Conservation (phyloP, 2,329 filamentous ascomycete genomes). For the Didymella keratinophila region DNA sequence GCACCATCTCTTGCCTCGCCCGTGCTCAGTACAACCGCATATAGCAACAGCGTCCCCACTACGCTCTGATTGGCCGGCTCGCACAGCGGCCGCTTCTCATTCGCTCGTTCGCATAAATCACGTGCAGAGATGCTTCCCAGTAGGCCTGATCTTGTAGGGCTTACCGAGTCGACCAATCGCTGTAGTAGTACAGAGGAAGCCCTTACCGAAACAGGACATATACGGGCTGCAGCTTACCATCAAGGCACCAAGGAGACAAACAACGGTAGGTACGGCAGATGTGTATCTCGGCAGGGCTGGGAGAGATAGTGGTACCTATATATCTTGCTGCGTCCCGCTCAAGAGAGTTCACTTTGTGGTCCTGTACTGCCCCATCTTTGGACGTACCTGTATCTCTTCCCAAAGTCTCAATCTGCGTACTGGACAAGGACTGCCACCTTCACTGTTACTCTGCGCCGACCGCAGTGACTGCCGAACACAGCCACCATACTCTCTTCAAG, state of each 20-base stretch:
- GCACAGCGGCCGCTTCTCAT: constrained; percentile 1
- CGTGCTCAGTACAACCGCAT: not conserved
- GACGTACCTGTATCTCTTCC: not conserved
- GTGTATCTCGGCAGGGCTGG: not conserved
- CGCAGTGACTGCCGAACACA: not conserved
- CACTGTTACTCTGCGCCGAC: not conserved
- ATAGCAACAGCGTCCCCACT: constrained; percentile 1
- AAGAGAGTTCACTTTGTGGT: not conserved
- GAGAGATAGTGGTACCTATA: not conserved
- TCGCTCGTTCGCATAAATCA: constrained; percentile 18
- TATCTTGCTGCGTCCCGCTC: not conserved
- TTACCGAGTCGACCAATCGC: constrained; percentile 10
- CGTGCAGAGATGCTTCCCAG: constrained; percentile 7
- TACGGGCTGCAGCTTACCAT: not conserved
- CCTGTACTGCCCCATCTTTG: not conserved
- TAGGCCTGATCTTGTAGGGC: constrained; percentile 2
- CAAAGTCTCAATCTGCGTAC: not conserved
- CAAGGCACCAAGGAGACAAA: not conserved
- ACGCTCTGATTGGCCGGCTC: constrained; percentile 11
- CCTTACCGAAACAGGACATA: not conserved
- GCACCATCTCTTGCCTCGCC: not conserved
- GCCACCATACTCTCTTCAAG: not conserved
- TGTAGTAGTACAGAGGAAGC: not conserved
- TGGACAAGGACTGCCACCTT: not conserved
- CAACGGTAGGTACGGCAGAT: not conserved